Conservation (phyloP, 805 yeast genomes). For the Candida boidinii region DNA sequence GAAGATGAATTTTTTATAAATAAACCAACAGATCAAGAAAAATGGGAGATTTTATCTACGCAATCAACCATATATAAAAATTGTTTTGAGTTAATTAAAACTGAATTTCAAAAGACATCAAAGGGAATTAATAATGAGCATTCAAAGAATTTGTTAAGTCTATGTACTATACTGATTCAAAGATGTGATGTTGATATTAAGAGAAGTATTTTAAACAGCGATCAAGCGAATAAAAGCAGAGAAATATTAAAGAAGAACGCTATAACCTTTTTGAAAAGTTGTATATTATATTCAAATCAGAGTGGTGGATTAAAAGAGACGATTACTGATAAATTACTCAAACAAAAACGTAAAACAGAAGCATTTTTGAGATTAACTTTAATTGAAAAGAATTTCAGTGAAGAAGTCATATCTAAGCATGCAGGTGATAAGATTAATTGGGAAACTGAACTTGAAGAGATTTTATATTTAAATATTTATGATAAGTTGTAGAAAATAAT, state of each 20-base stretch:
- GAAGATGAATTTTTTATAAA: conserved; percentile 6
- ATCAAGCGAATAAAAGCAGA: conserved; percentile 23
- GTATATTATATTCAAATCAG: conserved; percentile 33
- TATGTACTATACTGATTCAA: conserved; percentile 36
- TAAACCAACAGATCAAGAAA: conserved; percentile 10
- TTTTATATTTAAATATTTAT: not conserved
- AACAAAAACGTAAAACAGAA: conserved; percentile 35
- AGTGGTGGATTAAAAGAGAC: conserved; percentile 46
- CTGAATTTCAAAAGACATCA: too few relatives aligned
- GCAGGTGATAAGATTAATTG: conserved; percentile 10
- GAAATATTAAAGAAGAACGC: conserved; percentile 29
- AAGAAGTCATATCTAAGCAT: conserved; percentile 16
- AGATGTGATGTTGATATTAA: conserved; percentile 46
- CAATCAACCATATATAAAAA: conserved; percentile 30
- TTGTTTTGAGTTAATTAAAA: conserved; percentile 28
- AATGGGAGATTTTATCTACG: conserved; percentile 32
- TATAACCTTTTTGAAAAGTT: conserved; percentile 35
- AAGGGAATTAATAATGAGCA: too few relatives aligned
- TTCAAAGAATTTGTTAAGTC: too few relatives aligned
- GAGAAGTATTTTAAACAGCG: conserved; percentile 28
- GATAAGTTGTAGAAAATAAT: not conserved
- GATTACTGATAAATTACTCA: conserved; percentile 30
- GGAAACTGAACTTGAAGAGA: not conserved
- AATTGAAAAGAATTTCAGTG: conserved; percentile 29
- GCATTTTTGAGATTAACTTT: conserved; percentile 37